These are phyloP conservation scores for Penicillium robsamsonii DNA, from an alignment of 495 filamentous ascomycete genomes.

Conservation along the genomic window DNA sequence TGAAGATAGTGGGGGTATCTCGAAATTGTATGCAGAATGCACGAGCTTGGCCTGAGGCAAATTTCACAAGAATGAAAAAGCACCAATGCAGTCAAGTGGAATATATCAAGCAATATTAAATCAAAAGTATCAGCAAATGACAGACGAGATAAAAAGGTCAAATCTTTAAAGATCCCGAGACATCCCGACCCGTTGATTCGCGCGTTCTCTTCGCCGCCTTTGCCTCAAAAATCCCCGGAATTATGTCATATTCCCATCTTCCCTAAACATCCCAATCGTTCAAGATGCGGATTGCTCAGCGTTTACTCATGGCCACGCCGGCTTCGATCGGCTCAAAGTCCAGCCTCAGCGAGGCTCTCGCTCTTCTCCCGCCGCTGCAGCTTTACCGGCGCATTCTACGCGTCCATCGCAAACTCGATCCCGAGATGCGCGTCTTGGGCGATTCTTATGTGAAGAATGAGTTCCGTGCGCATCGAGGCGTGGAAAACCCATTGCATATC, in stretches of 20 bases:
- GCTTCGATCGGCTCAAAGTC: slow-evolving; percentile 47
- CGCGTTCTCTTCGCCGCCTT: slow-evolving; percentile 28
- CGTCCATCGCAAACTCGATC: slow-evolving; percentile 75
- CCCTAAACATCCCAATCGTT: slow-evolving; percentile 11
- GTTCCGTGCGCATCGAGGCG: slow-evolving; percentile 74
- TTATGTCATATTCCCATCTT: slow-evolving; percentile 29
- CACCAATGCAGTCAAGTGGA: background rate
- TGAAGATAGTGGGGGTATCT: slow-evolving; percentile 7
- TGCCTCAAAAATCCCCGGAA: slow-evolving; percentile 19
- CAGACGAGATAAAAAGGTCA: background rate
- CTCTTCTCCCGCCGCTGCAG: slow-evolving; percentile 85
- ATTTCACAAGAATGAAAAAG: background rate
- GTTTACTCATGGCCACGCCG: slow-evolving; percentile 48
- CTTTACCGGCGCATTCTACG: slow-evolving; percentile 86
- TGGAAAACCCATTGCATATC: slow-evolving; percentile 91
- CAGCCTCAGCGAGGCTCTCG: slow-evolving; percentile 59
- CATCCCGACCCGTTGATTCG: slow-evolving; percentile 19
- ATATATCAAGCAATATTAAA: background rate
- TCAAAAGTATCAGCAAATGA: slow-evolving; percentile 2
- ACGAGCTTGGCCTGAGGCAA: background rate
- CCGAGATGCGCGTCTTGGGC: slow-evolving; percentile 75
- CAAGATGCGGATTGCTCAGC: slow-evolving; percentile 35
- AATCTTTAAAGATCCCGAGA: slow-evolving; percentile 5
- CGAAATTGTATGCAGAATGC: background rate
- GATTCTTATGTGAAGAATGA: slow-evolving; percentile 91